Conservation (phyloP, 345 rosid genomes). For the Fremontodendron californicum region DNA sequence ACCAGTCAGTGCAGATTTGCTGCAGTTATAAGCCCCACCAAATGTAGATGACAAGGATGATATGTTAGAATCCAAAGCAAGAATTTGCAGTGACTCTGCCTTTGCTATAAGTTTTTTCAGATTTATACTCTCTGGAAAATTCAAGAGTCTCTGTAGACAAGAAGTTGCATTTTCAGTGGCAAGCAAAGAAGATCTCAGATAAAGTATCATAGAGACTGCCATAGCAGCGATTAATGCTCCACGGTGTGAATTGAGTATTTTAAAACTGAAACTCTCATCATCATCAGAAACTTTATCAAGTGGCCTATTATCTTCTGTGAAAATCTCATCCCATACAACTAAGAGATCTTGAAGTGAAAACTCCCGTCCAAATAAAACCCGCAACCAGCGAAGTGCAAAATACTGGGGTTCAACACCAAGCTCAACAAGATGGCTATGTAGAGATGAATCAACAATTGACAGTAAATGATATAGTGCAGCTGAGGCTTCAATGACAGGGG, state of each 20-base stretch:
- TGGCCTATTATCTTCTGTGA: conserved; percentile 60
- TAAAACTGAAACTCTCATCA: conserved; percentile 38
- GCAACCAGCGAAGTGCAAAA: conserved; percentile 91
- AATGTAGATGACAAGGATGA: conserved; percentile 20
- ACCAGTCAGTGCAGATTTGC: conserved; percentile 42
- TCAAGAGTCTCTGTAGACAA: conserved; percentile 84
- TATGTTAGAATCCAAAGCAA: conserved; percentile 49
- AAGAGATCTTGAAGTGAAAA: conserved; percentile 70
- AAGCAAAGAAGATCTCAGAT: conserved; percentile 80
- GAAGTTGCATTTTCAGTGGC: conserved; percentile 88
- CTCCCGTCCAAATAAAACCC: conserved; percentile 93
- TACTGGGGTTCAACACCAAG: conserved; percentile 98
- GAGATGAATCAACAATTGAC: conserved; percentile 71
- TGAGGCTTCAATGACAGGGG: conserved; percentile 90
- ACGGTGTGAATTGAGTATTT: conserved; percentile 56
- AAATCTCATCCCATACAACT: conserved; percentile 89
- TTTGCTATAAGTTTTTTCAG: conserved; percentile 55
- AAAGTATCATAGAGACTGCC: conserved; percentile 85
- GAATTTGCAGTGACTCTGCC: conserved; percentile 68
- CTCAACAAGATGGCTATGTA: conserved; percentile 83
- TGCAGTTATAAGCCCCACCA: conserved; percentile 33
- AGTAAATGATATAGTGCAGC: conserved; percentile 74
- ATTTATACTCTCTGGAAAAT: conserved; percentile 70
- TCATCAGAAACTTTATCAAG: conserved; percentile 24
- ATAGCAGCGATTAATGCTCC: conserved; percentile 75